Evolutionary conservation across 495 filamentous ascomycete genomes (phyloP).

Genomic region (Aspergillus bertholletiae): DNA sequence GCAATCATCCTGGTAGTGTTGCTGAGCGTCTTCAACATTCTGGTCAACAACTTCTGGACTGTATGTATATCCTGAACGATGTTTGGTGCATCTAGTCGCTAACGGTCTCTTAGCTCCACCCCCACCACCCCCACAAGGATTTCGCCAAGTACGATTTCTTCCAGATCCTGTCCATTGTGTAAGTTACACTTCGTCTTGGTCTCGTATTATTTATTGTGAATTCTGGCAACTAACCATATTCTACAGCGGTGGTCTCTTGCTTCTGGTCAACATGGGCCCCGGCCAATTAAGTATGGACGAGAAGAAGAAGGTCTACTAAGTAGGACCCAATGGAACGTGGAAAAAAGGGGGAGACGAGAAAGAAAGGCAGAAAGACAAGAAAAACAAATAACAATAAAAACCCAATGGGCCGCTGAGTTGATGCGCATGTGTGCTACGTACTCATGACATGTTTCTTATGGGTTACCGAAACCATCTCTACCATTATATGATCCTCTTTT

Average conservation of each 20-base stretch:
- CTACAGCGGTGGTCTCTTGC: constrained; percentile 76
- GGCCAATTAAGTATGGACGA: constrained; percentile 97
- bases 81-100: constrained; percentile 3
- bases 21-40: constrained; percentile 89
- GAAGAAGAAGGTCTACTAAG: constrained; percentile 99
- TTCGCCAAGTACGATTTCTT: constrained; percentile 99
- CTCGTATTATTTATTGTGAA: no score
- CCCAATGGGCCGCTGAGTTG: background rate
- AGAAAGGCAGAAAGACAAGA: background rate
- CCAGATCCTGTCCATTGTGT: constrained; percentile 98
- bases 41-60: constrained; percentile 99
- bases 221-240: constrained; percentile 25
- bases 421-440: background rate
- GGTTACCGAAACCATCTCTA: background rate
- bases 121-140: constrained; percentile 97
- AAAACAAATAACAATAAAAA: no score
- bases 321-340: constrained; percentile 3
- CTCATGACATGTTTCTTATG: constrained; percentile 2
- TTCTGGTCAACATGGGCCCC: constrained; percentile 97
- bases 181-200: no score
- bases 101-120: constrained; percentile 70
- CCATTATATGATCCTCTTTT: background rate
- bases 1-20: constrained; percentile 91
- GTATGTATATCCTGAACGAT: constrained; percentile 53
- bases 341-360: background rate